Evolutionary conservation across 169 alveolate species (phyloP).

Genomic region (Cryptosporidium tyzzeri): DNA sequence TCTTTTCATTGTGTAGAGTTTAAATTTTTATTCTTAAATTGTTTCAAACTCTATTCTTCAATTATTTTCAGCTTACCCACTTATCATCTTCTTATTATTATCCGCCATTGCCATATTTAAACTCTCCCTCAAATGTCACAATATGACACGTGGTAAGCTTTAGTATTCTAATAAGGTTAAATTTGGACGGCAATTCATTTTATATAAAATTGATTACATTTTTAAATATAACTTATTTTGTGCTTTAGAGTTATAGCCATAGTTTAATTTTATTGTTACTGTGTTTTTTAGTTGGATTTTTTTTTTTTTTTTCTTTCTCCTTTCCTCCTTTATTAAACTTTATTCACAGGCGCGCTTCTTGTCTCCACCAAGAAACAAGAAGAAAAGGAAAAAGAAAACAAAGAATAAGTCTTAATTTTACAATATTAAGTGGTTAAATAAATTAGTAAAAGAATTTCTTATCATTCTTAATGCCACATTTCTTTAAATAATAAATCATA

Average conservation of each 20-base stretch:
- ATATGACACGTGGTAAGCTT: no score
- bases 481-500: background rate
- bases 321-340: background rate
- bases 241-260: no score
- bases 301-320: no score
- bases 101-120: no score
- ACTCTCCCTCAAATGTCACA: background rate
- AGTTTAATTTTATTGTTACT: no score
- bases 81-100: background rate
- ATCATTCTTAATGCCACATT: background rate
- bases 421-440: background rate
- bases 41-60: background rate
- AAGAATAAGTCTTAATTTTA: background rate
- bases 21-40: no score
- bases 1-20: background rate
- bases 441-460: background rate
- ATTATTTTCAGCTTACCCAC: no score
- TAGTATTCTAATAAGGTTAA: no score
- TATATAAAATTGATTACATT: background rate
- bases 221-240: no score
- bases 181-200: background rate
- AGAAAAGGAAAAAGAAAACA: background rate
- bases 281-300: no score
- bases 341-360: background rate
- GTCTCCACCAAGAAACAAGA: background rate